Evolutionary conservation across 1,284 basidiomycete species (phyloP), one percentile per base, ranked within the genome.

Genomic region (Anthracocystis walkeri): DNA sequence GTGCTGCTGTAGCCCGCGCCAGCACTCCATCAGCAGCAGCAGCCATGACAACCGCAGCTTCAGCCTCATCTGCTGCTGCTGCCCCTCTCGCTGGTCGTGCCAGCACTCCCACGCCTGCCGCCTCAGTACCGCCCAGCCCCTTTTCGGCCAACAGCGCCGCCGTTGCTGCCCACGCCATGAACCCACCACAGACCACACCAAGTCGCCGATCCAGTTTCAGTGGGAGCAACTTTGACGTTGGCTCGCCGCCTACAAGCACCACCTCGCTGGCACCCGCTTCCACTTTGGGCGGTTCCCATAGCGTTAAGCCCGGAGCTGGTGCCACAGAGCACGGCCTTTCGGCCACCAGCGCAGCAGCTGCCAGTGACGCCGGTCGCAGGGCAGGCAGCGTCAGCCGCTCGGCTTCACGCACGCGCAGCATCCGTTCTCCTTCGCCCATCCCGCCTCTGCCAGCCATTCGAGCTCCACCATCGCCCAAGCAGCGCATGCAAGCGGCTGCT

Each of bases 371-470:
- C 16, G 58, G 62, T 18, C 57, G 65, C n/a, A 56, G 73, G 48
- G 61, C 53, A 2, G 48, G 68, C 55, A 75, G 71, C 46, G 64
- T 55, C 44, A 76, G 74, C 40, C 76, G 80, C 12, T 79, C 81
- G 7, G 78, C 71, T 18, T 82, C 81, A 8, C 59, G 76, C 3
- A 73, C 72, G 4, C 72, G 78, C 10, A 77, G 75, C 59, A 73
- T 81, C 44, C 75, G 80, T 20, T 82, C 79, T 23, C 78, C 69
- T 71, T 86, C 58, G 90, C 87, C 46, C 79, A 86, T 73, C 79
- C 86, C 45, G 80, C 86, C 54, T 84, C 86, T 84, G 33, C 82
- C 82, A 11, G 75, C 81, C 38, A 84, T 84, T 27, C 78, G 80
- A 14, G 75, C 82, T 1, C 81, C 82, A 27, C 81, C 81, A 10